Evolutionary conservation across 192 early-diverging fungal species (phyloP), one percentile per base, ranked within the genome.

Genomic region (Geranomyces michiganensis): DNA sequence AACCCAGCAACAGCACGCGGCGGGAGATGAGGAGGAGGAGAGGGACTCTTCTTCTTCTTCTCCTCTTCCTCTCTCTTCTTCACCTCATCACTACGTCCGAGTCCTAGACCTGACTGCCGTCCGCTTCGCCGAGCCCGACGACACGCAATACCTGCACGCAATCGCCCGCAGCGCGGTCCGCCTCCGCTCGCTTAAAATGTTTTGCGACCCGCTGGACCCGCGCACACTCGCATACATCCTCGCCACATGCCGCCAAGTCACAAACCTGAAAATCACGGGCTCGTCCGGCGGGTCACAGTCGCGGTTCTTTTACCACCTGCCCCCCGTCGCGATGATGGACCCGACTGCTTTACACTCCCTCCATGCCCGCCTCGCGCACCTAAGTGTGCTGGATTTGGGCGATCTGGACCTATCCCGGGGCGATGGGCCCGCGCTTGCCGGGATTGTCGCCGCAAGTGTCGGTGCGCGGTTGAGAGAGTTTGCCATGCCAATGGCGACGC

Each of bases 171-270:
- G 58, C 17, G 36, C 13, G 5, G 24, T 31, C 12, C 36, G n/a
- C 0, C 47, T 71, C 5, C 22, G n/a, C 19, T 12, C 45, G 15
- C 61, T 71, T 13, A 61, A 71, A 29, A 3, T 71, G 26, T 71
- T 71, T 53, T 45, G 45, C 29, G 70, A 71, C 36, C 70, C 70
- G 19, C 24, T 71, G n/a, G 70, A 71, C 46, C 70, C 70, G 17
- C 59, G 70, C 12, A 71, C 70, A 0, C 61, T 71, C 22, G 44
- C 36, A 14, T 47, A n/a, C 26, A 1, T 71, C 31, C 31, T 71
- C n/a, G 44, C 12, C 4, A 27, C 61, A 9, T 71, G 70, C 30
- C 33, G 21, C 1, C 2, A 51, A 6, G n/a, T 71, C 5, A 19
- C n/a, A 4, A 7, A 62, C 0, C 24, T 71, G 0, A 62, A 47